Base-by-base conservation (phyloP, 139 green algal species). In the Nannochloris sp. region DNA sequence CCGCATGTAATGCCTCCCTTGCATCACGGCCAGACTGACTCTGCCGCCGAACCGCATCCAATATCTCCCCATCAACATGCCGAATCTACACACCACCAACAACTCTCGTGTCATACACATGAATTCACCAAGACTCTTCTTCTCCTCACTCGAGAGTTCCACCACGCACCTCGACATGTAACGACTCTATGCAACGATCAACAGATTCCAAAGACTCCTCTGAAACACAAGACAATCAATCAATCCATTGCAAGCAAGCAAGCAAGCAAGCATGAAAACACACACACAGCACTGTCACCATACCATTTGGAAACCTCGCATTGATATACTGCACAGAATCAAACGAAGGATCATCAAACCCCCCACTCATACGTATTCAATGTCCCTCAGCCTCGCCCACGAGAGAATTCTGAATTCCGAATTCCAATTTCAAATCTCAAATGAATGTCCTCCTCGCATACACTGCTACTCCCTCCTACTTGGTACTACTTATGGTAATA, bases 21-120 rank as follows among this genome's bases (percentile, higher is more conserved):
- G 87, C 84, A 1, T 87, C 69, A 8, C 65, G 75, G 1, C 85
- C 86, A 20, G 78, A 81, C 43, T 59, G 79, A 74, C 85, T 91
- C 73, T 95, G 87, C 63, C 84, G 72, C 9, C 87, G 81, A 25
- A 98, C 91, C 4, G 90, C 84, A 1, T 71, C 57, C 26, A 95
- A 80, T 8, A 98, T 97, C 28, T 97, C 86, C 16, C 71, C 82
- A 66, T 98, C 93, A 13, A 95, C 88, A 2, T 69, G 53, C 1
- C 79, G 61, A 20, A 97, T 95, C 78, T 93, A 79, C 33, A 65
- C 46, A 53, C 10, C 46, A 26, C 46, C 17, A 26, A 28, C 46
- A 26, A 55, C 14, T 29, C 25, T 49, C 20, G 28, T 6, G 25
- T 31, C n/a, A 13, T 59, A 56, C 20, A 23, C 20, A 23, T 23